phyloP scores from a whole-genome alignment of 129 eudicot species.

The Flaveria linearis region DNA sequence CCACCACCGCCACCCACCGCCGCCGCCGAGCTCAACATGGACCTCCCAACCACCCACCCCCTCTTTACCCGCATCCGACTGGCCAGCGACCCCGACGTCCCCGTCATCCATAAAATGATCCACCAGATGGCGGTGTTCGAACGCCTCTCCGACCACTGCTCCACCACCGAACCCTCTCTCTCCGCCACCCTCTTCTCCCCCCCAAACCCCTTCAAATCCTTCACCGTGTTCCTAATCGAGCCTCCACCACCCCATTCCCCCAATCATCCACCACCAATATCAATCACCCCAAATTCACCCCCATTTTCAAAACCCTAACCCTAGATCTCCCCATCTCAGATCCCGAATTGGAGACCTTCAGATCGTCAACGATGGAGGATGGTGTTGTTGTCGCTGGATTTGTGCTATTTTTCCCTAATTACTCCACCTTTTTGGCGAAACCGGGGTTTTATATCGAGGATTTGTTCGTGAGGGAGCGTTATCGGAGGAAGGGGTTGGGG shows the following conservation, averaged over 20 bases:
- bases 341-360: too few relatives aligned
- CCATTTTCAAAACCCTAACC: too few relatives aligned
- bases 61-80: slow-evolving; percentile 76
- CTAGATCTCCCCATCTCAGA: too few relatives aligned
- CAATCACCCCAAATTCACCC: too few relatives aligned
- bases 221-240: slow-evolving; percentile 75
- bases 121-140: slow-evolving; percentile 75
- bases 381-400: too few relatives aligned
- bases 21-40: slow-evolving; percentile 37
- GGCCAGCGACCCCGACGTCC: slow-evolving; percentile 58
- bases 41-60: slow-evolving; percentile 41
- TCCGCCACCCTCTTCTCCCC: slow-evolving; percentile 63
- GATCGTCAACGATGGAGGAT: too few relatives aligned
- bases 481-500: too few relatives aligned
- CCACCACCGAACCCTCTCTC: slow-evolving; percentile 70
- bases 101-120: slow-evolving; percentile 78
- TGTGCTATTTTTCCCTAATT: too few relatives aligned
- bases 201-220: slow-evolving; percentile 51
- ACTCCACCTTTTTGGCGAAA: too few relatives aligned
- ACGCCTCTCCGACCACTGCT: slow-evolving; percentile 55
- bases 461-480: too few relatives aligned
- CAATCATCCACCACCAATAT: too few relatives aligned
- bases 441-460: too few relatives aligned
- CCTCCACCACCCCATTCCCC: slow-evolving; percentile 53
- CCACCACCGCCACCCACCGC: slow-evolving; percentile 58